These are phyloP conservation scores for Lasiosphaeriaceae sp. DNA, from an alignment of 495 filamentous ascomycete genomes.

Conservation along the genomic window DNA sequence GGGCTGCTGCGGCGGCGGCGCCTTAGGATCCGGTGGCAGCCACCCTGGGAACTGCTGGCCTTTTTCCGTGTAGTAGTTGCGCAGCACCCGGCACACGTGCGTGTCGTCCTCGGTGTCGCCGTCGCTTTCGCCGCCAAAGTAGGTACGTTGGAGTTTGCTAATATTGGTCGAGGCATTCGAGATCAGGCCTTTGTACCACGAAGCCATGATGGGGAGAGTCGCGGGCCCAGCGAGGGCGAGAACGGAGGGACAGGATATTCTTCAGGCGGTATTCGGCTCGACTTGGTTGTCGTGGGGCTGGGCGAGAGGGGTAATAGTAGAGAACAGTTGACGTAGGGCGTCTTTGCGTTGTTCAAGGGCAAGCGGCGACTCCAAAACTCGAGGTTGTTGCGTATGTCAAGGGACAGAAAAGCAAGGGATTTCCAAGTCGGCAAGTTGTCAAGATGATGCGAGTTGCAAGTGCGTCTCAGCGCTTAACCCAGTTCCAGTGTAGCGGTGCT, in stretches of 20 bases:
- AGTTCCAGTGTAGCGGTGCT: not conserved
- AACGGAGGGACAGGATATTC: too few relatives aligned
- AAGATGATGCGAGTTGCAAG: not conserved
- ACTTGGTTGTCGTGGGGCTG: too few relatives aligned
- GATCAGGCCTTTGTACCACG: slow-evolving; percentile 75
- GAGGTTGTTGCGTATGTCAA: too few relatives aligned
- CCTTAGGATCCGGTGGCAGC: slow-evolving; percentile 84
- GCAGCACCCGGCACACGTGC: slow-evolving; percentile 91
- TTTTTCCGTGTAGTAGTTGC: slow-evolving; percentile 90
- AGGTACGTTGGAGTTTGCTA: slow-evolving; percentile 71
- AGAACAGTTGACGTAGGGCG: too few relatives aligned
- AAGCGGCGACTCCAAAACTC: too few relatives aligned
- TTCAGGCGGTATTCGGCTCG: too few relatives aligned
- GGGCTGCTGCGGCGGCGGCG: slow-evolving; percentile 48
- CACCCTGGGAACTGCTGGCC: slow-evolving; percentile 76
- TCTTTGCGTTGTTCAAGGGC: too few relatives aligned
- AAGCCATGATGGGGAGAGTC: slow-evolving; percentile 51
- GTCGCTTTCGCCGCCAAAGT: slow-evolving; percentile 75
- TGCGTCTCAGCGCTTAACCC: not conserved
- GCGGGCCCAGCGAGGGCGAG: too few relatives aligned
- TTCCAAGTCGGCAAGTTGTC: too few relatives aligned
- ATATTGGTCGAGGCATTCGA: slow-evolving; percentile 76
- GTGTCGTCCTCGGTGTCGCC: slow-evolving; percentile 93
- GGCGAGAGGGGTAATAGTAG: too few relatives aligned
- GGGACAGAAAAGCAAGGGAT: too few relatives aligned